Evolutionary conservation across 257 asterid genomes (phyloP).

Genomic region (Orobanche coerulescens): DNA sequence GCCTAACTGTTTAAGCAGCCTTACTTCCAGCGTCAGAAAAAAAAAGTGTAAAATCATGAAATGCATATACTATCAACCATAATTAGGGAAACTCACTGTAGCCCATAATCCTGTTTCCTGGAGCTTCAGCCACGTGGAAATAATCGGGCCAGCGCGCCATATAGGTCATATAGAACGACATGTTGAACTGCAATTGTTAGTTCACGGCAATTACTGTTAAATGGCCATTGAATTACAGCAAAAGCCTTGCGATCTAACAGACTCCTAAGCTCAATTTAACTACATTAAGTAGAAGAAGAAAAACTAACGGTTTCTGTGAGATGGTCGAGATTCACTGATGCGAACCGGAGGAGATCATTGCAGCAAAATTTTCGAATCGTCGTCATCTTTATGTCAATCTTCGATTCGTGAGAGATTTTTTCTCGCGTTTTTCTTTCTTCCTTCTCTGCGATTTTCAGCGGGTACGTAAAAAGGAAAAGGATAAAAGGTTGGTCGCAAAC

Average conservation of each 20-base stretch:
- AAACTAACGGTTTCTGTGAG: slow-evolving; percentile 77
- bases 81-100: slow-evolving; percentile 35
- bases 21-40: not conserved
- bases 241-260: not conserved
- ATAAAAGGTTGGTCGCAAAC: too few species aligned
- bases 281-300: not conserved
- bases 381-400: slow-evolving; percentile 45
- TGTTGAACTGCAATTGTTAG: slow-evolving; percentile 39
- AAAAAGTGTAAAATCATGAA: slow-evolving; percentile 8
- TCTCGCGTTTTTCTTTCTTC: not conserved
- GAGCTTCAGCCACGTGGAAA: slow-evolving; percentile 88
- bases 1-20: not conserved
- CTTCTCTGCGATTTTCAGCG: not conserved
- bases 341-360: slow-evolving; percentile 84
- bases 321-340: slow-evolving; percentile 85
- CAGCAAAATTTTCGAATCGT: slow-evolving; percentile 88
- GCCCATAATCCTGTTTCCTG: slow-evolving; percentile 68
- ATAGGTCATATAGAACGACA: slow-evolving; percentile 89
- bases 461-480: not conserved
- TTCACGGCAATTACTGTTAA: not conserved
- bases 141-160: slow-evolving; percentile 98
- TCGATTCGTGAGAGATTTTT: not conserved
- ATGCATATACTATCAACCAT: not conserved
- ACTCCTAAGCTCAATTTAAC: not conserved
- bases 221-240: not conserved